A percentile compares a stretch with the other conserved stretches of the same genome.
phyloP scores from a whole-genome alignment of 1,139 yeast genomes.

The Candida neerlandica region DNA sequence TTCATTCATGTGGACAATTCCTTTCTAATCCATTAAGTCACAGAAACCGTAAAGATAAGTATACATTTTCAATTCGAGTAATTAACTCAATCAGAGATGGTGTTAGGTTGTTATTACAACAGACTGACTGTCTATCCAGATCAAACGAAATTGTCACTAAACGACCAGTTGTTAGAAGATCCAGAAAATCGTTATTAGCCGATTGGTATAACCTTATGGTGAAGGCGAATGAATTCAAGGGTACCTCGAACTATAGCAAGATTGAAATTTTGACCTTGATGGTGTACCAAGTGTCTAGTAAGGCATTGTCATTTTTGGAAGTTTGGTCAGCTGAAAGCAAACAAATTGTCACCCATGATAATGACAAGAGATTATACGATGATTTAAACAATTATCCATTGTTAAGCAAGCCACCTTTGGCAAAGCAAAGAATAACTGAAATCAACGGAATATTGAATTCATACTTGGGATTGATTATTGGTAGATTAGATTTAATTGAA shows the following conservation, averaged over 20 bases:
- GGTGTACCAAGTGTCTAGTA: slow-evolving; percentile 72
- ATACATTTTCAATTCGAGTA: slow-evolving; percentile 47
- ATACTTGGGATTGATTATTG: slow-evolving; percentile 71
- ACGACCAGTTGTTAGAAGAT: slow-evolving; percentile 67
- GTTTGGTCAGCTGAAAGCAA: slow-evolving; percentile 70
- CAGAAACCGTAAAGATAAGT: slow-evolving; percentile 39
- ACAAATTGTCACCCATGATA: slow-evolving; percentile 38
- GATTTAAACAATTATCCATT: slow-evolving; percentile 48
- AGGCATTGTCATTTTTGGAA: slow-evolving; percentile 72
- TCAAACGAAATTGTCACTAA: slow-evolving; percentile 76
- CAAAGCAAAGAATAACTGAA: slow-evolving; percentile 72
- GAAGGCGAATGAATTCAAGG: slow-evolving; percentile 81
- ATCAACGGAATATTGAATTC: slow-evolving; percentile 69
- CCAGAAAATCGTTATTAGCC: slow-evolving; percentile 79
- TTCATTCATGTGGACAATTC: slow-evolving; percentile 76
- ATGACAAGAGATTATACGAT: slow-evolving; percentile 23
- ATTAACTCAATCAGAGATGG: slow-evolving; percentile 72
- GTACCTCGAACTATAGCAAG: slow-evolving; percentile 65
- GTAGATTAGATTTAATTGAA: slow-evolving; percentile 73
- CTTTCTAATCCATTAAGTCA: slow-evolving; percentile 68
- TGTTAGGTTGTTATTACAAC: slow-evolving; percentile 71
- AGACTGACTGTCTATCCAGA: slow-evolving; percentile 83
- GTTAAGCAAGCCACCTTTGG: slow-evolving; percentile 62
- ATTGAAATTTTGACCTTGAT: slow-evolving; percentile 72
- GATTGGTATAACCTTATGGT: slow-evolving; percentile 90